Evolutionary conservation across 1,284 basidiomycete species (phyloP), one percentile per base, ranked within the genome.

Genomic region (Apiotrichum sp.): DNA sequence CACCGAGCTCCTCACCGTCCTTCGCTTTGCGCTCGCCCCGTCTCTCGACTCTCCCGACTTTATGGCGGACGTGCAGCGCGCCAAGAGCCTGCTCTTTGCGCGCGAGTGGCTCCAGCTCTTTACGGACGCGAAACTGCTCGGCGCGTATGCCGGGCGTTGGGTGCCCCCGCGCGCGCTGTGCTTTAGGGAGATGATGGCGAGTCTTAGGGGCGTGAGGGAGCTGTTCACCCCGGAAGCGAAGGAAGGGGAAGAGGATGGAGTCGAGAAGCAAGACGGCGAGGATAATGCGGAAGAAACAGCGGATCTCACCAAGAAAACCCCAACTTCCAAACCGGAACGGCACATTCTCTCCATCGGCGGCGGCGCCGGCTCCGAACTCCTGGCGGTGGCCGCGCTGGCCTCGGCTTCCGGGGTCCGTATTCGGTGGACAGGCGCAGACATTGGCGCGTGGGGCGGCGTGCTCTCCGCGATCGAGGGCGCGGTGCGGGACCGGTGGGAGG

Each of bases 131-230:
- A 49, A 43, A 34, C 59, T 74, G 50, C 55, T 77, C 39, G 70
- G 73, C 42, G 70, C 70, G 5, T 78, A 78, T 62, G 70, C 73
- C 4, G 75, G 74, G 10, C 64, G 77, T 57, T 78, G 77, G 77
- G 77, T 78, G 2, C 76, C 77, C 16, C 70, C 71, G 49, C 62
- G 77, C 47, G 74, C 71, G 31, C 59, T 76, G 48, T 73, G 71
- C 29, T 78, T 76, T 53, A 50, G 76, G 33, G 71, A 74, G 45
- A 57, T 78, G 52, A 66, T 82, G 50, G 72, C 67, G 16, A 65
- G 69, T 9, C 59, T 72, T 39, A 51, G 61, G 32, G 60, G 61
- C n/a, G 67, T 77, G 48, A 44, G 67, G 40, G 70, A 64, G 50
- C 58, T 79, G 4, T 70, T 63, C 54, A 2, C 14, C 14, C 67